These are phyloP conservation scores for Chrysopogon serrulatus DNA, from an alignment of 176 grass and related monocot species.

Conservation along the genomic window DNA sequence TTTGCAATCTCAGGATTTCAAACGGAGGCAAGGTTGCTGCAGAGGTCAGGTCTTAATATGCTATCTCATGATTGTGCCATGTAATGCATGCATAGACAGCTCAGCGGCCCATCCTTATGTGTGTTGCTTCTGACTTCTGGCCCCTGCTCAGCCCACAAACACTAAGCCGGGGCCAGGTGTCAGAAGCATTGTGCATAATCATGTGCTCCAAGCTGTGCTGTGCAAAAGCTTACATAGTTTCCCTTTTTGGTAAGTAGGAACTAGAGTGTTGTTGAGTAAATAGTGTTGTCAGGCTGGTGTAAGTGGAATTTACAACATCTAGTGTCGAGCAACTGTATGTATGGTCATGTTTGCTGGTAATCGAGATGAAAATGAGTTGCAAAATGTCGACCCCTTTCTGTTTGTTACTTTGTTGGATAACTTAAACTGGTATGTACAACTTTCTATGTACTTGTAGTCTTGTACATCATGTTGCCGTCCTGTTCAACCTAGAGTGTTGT, in stretches of 20 bases:
- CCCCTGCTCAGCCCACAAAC: neutral
- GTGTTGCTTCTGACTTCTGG: slow-evolving; percentile 14
- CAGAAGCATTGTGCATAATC: slow-evolving; percentile 6
- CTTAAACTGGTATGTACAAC: neutral
- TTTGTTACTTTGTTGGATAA: neutral
- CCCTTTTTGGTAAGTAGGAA: neutral
- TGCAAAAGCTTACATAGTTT: neutral
- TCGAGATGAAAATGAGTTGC: neutral
- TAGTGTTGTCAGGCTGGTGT: neutral
- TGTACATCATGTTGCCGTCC: neutral
- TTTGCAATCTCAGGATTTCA: slow-evolving; percentile 74
- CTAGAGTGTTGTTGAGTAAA: neutral
- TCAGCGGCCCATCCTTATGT: neutral
- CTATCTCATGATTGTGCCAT: neutral
- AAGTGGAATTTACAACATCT: neutral
- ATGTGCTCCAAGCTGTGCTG: slow-evolving; percentile 6
- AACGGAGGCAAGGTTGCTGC: slow-evolving; percentile 36
- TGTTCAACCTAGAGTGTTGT: neutral
- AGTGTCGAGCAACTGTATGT: neutral
- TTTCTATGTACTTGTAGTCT: neutral
- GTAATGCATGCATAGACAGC: neutral
- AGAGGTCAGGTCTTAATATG: slow-evolving; percentile 23
- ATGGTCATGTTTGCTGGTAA: neutral
- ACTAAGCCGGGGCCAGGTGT: slow-evolving; percentile 9
- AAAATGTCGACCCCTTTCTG: neutral